phyloP scores from a whole-genome alignment of 371 early-diverging fungal genomes.

The Mortierella sp. region DNA sequence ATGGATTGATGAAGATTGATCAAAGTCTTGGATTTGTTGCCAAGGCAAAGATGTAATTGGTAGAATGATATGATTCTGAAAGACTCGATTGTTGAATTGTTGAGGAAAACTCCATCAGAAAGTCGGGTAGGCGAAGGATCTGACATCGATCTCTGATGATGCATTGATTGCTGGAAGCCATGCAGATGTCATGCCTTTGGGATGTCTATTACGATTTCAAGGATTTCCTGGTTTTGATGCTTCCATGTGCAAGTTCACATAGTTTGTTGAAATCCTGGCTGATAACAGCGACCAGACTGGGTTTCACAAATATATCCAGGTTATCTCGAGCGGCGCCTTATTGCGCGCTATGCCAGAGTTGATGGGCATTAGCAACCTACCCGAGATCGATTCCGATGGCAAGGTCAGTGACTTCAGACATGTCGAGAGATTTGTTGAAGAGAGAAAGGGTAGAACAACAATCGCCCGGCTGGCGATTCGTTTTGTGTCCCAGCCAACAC shows the following conservation, averaged over 20 bases:
- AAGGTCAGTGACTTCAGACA: conserved; percentile 79
- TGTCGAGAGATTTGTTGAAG: conserved; percentile 56
- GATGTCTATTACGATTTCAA: background rate
- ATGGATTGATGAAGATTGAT: background rate
- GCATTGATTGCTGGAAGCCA: background rate
- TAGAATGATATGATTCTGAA: background rate
- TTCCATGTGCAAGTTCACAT: background rate
- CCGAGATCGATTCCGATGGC: conserved; percentile 77
- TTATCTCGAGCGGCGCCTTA: background rate
- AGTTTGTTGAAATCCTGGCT: background rate
- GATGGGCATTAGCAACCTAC: conserved; percentile 21
- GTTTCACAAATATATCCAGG: background rate
- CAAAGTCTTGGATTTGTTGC: background rate
- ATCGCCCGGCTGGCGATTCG: conserved; percentile 9
- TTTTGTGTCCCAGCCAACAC: conserved; percentile 12
- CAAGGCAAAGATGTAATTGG: background rate
- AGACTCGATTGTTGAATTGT: background rate
- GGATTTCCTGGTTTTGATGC: conserved; percentile 1
- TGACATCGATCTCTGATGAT: conserved; percentile 6
- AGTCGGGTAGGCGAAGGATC: background rate
- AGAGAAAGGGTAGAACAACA: conserved; percentile 53
- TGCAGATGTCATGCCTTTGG: background rate
- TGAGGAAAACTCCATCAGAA: background rate
- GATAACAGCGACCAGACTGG: background rate
- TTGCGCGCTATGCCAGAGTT: background rate